Percentiles rank a stretch among this genome's conserved stretches.
Evolutionary conservation across 1,139 yeast species (phyloP).

Genomic region (Zygoascus meyerae): DNA sequence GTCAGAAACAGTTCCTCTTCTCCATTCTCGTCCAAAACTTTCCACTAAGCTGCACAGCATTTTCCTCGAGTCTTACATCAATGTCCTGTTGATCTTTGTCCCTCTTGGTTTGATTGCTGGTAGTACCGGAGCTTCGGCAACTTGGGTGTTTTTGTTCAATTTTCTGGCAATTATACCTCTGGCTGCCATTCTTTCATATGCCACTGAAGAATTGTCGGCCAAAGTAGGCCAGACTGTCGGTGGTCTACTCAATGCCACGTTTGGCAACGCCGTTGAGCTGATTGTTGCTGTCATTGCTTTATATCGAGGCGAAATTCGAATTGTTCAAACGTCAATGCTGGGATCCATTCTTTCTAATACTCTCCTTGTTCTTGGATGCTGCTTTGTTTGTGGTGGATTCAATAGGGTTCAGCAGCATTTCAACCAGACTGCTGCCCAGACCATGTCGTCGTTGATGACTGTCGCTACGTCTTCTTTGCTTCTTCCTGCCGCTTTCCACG

Average conservation of each 20-base stretch:
- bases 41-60: slow-evolving; percentile 17
- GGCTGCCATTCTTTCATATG: slow-evolving; percentile 82
- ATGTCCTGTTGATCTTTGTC: slow-evolving; percentile 69
- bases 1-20: slow-evolving; percentile 12
- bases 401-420: slow-evolving; percentile 80
- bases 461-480: slow-evolving; percentile 81
- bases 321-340: slow-evolving; percentile 92
- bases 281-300: slow-evolving; percentile 91
- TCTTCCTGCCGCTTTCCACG: slow-evolving; percentile 95
- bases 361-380: slow-evolving; percentile 87
- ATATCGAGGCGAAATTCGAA: slow-evolving; percentile 76
- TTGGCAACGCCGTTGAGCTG: slow-evolving; percentile 91
- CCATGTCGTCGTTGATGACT: slow-evolving; percentile 91
- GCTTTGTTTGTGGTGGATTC: slow-evolving; percentile 89
- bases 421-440: slow-evolving; percentile 95
- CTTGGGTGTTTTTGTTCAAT: slow-evolving; percentile 62
- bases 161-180: slow-evolving; percentile 89
- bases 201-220: slow-evolving; percentile 87
- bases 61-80: slow-evolving; percentile 53
- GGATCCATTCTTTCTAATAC: slow-evolving; percentile 88
- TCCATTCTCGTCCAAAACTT: neutral
- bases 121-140: slow-evolving; percentile 49
- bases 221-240: slow-evolving; percentile 86
- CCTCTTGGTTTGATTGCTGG: slow-evolving; percentile 85
- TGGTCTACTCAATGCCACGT: slow-evolving; percentile 89